A percentile compares a stretch with the other conserved stretches of the same genome.
Conservation (phyloP, 441 rosid genomes). For the Geranium incanum region DNA sequence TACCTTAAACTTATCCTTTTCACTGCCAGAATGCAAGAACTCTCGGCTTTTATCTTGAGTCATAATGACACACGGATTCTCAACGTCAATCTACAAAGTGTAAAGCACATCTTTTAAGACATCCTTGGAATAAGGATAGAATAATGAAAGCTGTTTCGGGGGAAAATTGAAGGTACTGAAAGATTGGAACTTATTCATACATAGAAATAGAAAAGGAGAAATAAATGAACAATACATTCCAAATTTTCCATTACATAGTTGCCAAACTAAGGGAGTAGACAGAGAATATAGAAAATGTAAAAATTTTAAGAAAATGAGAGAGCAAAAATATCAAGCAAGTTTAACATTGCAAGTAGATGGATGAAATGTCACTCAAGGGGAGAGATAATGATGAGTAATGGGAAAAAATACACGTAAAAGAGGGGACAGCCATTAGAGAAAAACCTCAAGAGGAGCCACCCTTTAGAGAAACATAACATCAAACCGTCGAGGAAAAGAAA, state of each 20-base stretch:
- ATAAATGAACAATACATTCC: neutral
- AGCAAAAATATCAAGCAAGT: neutral
- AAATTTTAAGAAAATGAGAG: neutral
- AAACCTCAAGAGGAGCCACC: neutral
- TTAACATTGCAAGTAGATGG: neutral
- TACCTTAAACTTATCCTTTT: slow-evolving; percentile 90
- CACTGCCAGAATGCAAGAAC: slow-evolving; percentile 90
- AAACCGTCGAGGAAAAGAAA: neutral
- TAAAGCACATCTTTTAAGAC: slow-evolving; percentile 11
- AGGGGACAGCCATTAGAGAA: neutral
- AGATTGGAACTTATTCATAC: slow-evolving; percentile 4
- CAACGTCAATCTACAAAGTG: slow-evolving; percentile 75
- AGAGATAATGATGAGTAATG: neutral
- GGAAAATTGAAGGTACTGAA: neutral
- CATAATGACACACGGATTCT: slow-evolving; percentile 96
- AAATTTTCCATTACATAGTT: neutral
- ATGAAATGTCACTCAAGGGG: neutral
- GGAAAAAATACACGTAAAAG: neutral
- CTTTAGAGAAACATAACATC: neutral
- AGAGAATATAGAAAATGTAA: neutral
- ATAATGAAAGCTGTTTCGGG: neutral
- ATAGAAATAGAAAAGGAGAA: neutral
- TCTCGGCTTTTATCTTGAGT: slow-evolving; percentile 99
- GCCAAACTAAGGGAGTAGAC: neutral
- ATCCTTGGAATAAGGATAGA: neutral